Conservation (phyloP, 257 asterid genomes). For the Vinca minor region DNA sequence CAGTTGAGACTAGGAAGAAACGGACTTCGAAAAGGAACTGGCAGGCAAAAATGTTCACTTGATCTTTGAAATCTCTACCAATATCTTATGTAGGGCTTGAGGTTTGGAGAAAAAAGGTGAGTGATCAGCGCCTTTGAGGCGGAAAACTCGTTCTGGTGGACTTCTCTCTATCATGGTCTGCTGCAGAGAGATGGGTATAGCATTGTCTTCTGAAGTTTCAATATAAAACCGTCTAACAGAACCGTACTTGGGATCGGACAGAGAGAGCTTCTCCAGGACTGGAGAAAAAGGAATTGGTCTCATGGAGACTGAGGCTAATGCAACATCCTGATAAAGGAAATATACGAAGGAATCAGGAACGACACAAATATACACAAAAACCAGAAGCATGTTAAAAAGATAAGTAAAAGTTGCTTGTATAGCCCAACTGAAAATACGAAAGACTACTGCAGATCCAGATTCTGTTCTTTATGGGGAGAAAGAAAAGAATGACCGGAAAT, state of each 20-base stretch:
- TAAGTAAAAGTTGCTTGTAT: not conserved
- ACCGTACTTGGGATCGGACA: conserved; percentile 72
- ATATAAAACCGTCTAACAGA: conserved; percentile 72
- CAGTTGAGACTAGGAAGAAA: not conserved
- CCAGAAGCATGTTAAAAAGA: not conserved
- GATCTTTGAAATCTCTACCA: conserved; percentile 72
- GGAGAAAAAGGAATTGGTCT: conserved; percentile 89
- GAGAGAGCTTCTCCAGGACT: conserved; percentile 68
- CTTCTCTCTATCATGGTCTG: conserved; percentile 53
- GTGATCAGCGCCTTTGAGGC: conserved; percentile 86
- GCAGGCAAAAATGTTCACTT: conserved; percentile 18
- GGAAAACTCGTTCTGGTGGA: conserved; percentile 69
- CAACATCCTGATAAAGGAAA: conserved; percentile 62
- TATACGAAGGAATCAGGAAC: conserved; percentile 13
- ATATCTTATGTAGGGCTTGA: conserved; percentile 73
- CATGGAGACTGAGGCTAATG: conserved; percentile 93
- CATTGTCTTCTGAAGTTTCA: conserved; percentile 77
- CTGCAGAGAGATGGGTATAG: conserved; percentile 65
- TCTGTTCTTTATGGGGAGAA: not conserved
- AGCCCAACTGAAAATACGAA: not conserved
- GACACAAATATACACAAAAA: not conserved
- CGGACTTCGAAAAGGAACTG: not conserved
- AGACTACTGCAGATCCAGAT: not conserved
- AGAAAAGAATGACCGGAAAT: not conserved
- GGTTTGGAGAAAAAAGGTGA: conserved; percentile 97